Evolutionary conservation across 108 stramenopile genomes (phyloP), one percentile per base, ranked within the genome.

Genomic region (Bacterosira constricta): DNA sequence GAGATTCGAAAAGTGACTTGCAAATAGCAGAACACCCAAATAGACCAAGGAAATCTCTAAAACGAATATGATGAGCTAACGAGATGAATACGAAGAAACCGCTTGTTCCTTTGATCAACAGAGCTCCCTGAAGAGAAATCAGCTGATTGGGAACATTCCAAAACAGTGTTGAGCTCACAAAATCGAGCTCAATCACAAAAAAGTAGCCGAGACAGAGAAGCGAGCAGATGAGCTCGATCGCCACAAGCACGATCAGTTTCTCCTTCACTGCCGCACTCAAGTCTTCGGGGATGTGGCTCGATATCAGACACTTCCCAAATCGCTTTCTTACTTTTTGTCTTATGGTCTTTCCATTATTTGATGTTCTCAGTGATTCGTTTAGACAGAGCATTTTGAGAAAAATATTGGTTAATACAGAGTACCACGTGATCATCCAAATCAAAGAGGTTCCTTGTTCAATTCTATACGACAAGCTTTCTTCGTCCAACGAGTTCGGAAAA

Each of bases 191-290:
- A 29, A 71, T 71, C 12, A 61, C 18, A 25, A 71, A 71, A 35
- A 71, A 60, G 50, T 17, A 59, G 11, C 26, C 34, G 37, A 61
- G 61, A 27, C 26, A 51, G 4, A 50, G 6, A 27, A 60, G 15
- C 1, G 47, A 60, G 3, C 39, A 59, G 6, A 71, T n/a, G 0
- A 71, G 30, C 41, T 71, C 69, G 45, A 71, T 51, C 69, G 59
- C 60, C 9, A 46, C 21, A 1, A 60, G 35, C 20, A 53, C 46
- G 38, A 60, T 50, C 11, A 54, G 34, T 42, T 60, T 72, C 18
- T 21, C 27, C 31, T n/a, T 37, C 0, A 54, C 39, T 54, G 52
- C 50, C 23, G 6, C 31, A 9, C 20, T 7, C 13, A 54, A 1
- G 36, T 63, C 52, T 31, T 55, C 50, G 5, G 50, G 36, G 21